Base-by-base conservation (phyloP, 2,329 filamentous ascomycete genomes). In the Clonostachys sp. region DNA sequence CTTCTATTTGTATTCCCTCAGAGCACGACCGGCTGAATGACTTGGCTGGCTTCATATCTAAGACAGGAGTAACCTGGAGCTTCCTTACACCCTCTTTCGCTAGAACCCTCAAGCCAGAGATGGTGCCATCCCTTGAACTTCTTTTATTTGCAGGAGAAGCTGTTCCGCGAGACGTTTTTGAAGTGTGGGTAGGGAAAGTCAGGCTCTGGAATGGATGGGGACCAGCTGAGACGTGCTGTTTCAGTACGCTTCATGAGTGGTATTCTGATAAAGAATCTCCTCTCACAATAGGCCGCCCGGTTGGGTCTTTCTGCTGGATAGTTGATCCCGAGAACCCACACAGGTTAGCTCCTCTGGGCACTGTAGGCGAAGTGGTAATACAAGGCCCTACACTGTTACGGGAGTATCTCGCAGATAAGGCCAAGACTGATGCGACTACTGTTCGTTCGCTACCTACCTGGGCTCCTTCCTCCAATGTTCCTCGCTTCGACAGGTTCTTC, bases 321-420 rank as follows among this genome's bases (percentile, higher is more conserved):
- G 45, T 49, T n/a, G 48, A 52, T 12, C 40, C 42, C 4, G 36
- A 47, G 8, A 34, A 53, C 34, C 34, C 44, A 18, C 18, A 45
- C 12, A 38, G 42, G 9, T 36, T 50, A 3, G 48, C 46, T 5
- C 52, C 52, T 30, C 13, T 51, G 13, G 52, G 52, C 12, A 44
- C 38, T 10, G 12, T 48, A 5, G 51, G 52, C 5, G 52, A 54
- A 39, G 42, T 53, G 13, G 41, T 50, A 14, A 48, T 54, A 12
- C 47, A 54, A 41, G 52, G 50, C 2, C 74, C 74, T 35, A 52
- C 48, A 12, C 9, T 80, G 14, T 72, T 70, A 20, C 61, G 67
- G 34, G 73, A 74, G 34, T 80, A 80, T 47, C 57, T 77, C 14
- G 71, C 73, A 45, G 51, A 57, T 8, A 4, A 55, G 30, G 35